Evolutionary conservation across 805 yeast genomes (phyloP).

Genomic region (Candida nanaspora): DNA sequence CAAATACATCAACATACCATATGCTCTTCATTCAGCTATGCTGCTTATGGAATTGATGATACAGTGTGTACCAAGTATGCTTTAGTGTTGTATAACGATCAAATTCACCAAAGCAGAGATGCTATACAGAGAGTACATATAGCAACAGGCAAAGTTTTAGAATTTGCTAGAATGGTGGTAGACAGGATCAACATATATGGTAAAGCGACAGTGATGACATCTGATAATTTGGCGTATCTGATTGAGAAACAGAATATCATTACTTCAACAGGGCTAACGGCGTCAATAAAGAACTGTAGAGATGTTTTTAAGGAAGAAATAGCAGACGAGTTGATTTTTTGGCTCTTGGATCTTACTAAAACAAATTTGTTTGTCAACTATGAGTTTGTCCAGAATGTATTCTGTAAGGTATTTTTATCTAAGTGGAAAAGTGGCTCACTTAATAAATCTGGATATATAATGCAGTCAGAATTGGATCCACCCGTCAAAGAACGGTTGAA

Average conservation of each 20-base stretch:
- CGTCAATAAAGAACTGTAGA: slow-evolving; percentile 57
- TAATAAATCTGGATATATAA: no score
- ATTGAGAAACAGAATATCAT: slow-evolving; percentile 48
- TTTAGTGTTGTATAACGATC: slow-evolving; percentile 71
- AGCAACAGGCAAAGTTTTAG: slow-evolving; percentile 56
- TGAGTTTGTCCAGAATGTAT: slow-evolving; percentile 35
- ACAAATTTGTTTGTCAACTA: slow-evolving; percentile 47
- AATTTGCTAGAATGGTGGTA: slow-evolving; percentile 69
- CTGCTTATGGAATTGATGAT: slow-evolving; percentile 38
- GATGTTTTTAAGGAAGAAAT: slow-evolving; percentile 76
- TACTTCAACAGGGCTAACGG: slow-evolving; percentile 56
- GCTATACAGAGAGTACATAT: slow-evolving; percentile 57
- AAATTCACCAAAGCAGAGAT: slow-evolving; percentile 65
- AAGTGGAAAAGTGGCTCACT: slow-evolving; percentile 52
- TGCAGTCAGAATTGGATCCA: neutral
- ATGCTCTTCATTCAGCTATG: slow-evolving; percentile 20
- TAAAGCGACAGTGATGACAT: slow-evolving; percentile 58
- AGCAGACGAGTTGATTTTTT: slow-evolving; percentile 63
- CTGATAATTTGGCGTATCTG: slow-evolving; percentile 42
- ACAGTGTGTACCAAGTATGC: slow-evolving; percentile 42
- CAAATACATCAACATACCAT: slow-evolving; percentile 20
- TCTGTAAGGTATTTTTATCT: slow-evolving; percentile 51
- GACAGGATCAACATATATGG: slow-evolving; percentile 57
- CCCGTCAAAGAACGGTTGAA: neutral
- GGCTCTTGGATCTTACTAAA: slow-evolving; percentile 55